Evolutionary conservation across 2,329 filamentous ascomycete species (phyloP).

Genomic region (Paraphoma sp.): DNA sequence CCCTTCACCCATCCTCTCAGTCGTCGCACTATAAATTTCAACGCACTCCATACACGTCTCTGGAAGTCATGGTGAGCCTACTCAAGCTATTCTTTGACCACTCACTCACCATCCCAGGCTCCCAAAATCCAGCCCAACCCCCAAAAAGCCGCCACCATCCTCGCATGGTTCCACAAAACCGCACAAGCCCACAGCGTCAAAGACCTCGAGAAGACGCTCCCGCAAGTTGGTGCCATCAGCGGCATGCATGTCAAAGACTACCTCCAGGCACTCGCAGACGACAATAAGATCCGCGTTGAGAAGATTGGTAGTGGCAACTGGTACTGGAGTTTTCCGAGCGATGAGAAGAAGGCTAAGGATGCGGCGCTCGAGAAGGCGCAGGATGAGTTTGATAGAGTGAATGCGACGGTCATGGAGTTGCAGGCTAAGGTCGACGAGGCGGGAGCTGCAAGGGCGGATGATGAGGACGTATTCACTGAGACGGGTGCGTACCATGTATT

Average conservation of each 20-base stretch:
- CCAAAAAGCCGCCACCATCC: conserved; percentile 64
- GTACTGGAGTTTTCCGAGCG: conserved; percentile 72
- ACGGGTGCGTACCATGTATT: conserved; percentile 24
- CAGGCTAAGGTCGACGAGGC: conserved; percentile 49
- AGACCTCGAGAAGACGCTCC: conserved; percentile 70
- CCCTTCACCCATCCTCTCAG: too few species aligned
- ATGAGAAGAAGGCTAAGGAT: conserved; percentile 60
- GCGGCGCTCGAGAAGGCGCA: conserved; percentile 45
- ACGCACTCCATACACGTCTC: not conserved
- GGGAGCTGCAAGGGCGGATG: conserved; percentile 47
- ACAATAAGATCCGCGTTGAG: conserved; percentile 68
- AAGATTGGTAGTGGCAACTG: conserved; percentile 76
- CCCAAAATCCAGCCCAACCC: conserved; percentile 65
- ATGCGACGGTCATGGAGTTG: conserved; percentile 45
- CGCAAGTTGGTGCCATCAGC: conserved; percentile 67
- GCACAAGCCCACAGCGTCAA: conserved; percentile 70
- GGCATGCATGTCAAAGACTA: conserved; percentile 73
- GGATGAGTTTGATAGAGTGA: conserved; percentile 48
- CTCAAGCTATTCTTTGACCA: not conserved
- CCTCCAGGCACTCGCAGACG: conserved; percentile 66
- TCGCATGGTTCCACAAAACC: conserved; percentile 66
- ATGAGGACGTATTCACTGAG: conserved; percentile 45
- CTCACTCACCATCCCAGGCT: conserved; percentile 41
- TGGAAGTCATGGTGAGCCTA: conserved; percentile 13
- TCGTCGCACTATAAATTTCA: not conserved